Conservation (phyloP, 2,329 filamentous ascomycete genomes). For the Fusarium proliferatum region DNA sequence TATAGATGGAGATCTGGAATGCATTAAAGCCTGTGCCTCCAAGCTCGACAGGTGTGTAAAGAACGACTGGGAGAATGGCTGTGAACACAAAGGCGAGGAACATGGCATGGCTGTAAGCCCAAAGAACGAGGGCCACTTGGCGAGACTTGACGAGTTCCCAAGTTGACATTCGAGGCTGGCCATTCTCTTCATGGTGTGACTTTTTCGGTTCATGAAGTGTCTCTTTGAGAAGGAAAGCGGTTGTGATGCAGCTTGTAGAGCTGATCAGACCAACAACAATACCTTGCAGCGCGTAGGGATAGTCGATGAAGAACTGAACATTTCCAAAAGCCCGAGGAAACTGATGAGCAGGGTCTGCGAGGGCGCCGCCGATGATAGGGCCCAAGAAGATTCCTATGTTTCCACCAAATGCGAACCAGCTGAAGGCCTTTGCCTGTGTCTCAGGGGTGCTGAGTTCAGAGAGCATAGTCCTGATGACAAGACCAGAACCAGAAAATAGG, state of each 20-base stretch:
- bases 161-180: slow-evolving; percentile 35
- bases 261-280: slow-evolving; percentile 67
- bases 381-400: slow-evolving; percentile 82
- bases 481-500: slow-evolving; percentile 77
- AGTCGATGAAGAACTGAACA: slow-evolving; percentile 58
- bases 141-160: slow-evolving; percentile 67
- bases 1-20: slow-evolving; percentile 72
- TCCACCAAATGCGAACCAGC: slow-evolving; percentile 79
- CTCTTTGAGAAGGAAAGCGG: slow-evolving; percentile 71
- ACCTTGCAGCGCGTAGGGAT: slow-evolving; percentile 67
- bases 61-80: slow-evolving; percentile 74
- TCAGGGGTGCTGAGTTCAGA: slow-evolving; percentile 75
- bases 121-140: slow-evolving; percentile 73
- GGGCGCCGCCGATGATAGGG: slow-evolving; percentile 73
- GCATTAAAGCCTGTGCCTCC: slow-evolving; percentile 75
- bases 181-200: neutral
- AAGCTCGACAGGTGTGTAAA: slow-evolving; percentile 69
- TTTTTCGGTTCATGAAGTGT: slow-evolving; percentile 54
- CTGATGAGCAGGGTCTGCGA: slow-evolving; percentile 74
- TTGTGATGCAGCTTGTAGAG: slow-evolving; percentile 62
- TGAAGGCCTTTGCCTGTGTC: slow-evolving; percentile 79
- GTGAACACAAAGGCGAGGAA: slow-evolving; percentile 78
- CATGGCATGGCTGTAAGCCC: slow-evolving; percentile 73
- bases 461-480: slow-evolving; percentile 82
- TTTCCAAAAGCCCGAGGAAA: slow-evolving; percentile 66